Evolutionary conservation across 2,329 filamentous ascomycete genomes (phyloP).

Genomic region (Ilyonectria robusta): DNA sequence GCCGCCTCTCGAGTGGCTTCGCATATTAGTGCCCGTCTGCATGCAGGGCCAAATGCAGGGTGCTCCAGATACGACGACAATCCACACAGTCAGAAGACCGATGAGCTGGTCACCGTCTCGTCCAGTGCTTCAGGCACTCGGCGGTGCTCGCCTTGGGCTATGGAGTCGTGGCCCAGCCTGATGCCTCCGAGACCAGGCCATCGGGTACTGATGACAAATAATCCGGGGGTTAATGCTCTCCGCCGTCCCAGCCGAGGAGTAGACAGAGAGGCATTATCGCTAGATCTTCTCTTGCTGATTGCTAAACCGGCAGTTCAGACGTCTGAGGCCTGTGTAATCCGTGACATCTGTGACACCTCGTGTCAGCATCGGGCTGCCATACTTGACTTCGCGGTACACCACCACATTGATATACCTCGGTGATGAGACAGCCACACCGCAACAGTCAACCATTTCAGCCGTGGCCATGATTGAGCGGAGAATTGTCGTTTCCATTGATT

Average conservation of each 20-base stretch:
- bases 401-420: slow-evolving; percentile 37
- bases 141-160: slow-evolving; percentile 1
- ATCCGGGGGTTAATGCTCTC: slow-evolving; percentile 29
- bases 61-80: slow-evolving; percentile 27
- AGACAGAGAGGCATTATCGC: slow-evolving; percentile 5
- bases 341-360: slow-evolving; percentile 6
- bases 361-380: slow-evolving; percentile 23
- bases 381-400: slow-evolving; percentile 34
- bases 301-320: slow-evolving; percentile 16
- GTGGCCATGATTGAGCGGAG: slow-evolving; percentile 53
- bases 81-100: slow-evolving; percentile 29
- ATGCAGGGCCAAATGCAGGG: slow-evolving; percentile 36
- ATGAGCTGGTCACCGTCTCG: slow-evolving; percentile 39
- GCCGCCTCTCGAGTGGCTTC: slow-evolving; percentile 33
- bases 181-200: slow-evolving; percentile 33
- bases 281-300: slow-evolving; percentile 3
- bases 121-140: slow-evolving; percentile 36
- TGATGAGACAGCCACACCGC: slow-evolving; percentile 39
- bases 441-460: slow-evolving; percentile 29
- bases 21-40: slow-evolving; percentile 24
- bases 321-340: slow-evolving; percentile 18
- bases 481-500: slow-evolving; percentile 68
- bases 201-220: slow-evolving; percentile 38
- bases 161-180: slow-evolving; percentile 22
- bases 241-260: slow-evolving; percentile 8